Conservation (phyloP, 2,329 filamentous ascomycete genomes). For the Colletotrichum tropicicola region DNA sequence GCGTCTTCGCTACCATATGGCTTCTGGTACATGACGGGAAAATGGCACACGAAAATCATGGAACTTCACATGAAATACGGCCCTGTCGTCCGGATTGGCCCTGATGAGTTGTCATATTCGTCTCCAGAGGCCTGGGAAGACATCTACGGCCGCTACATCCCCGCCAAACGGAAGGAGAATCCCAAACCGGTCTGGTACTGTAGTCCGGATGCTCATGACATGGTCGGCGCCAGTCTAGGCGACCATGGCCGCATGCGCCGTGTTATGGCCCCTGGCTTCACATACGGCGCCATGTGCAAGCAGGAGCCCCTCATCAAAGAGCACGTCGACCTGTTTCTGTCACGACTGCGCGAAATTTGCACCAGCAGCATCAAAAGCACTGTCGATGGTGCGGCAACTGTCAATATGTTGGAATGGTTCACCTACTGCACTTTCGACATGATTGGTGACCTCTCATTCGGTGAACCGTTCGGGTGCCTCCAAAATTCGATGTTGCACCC, state of each 20-base stretch:
- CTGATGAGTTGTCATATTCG: constrained; percentile 55
- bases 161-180: constrained; percentile 12
- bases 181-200: constrained; percentile 6
- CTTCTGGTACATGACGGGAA: constrained; percentile 31
- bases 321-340: constrained; percentile 49
- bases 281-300: constrained; percentile 31
- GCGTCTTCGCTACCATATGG: constrained; percentile 8
- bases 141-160: constrained; percentile 43
- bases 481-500: constrained; percentile 13
- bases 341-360: constrained; percentile 40
- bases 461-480: constrained; percentile 38
- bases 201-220: background rate
- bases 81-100: constrained; percentile 53
- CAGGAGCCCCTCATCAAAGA: constrained; percentile 40
- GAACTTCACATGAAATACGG: constrained; percentile 50
- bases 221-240: constrained; percentile 29
- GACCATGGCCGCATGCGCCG: constrained; percentile 12
- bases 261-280: constrained; percentile 33
- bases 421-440: constrained; percentile 39
- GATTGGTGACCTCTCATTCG: constrained; percentile 39
- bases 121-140: constrained; percentile 47
- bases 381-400: background rate
- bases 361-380: constrained; percentile 16
- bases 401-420: constrained; percentile 38
- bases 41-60: constrained; percentile 35